phyloP scores from a whole-genome alignment of 139 green algal species.

The Deuterostichococcus epilithicus region DNA sequence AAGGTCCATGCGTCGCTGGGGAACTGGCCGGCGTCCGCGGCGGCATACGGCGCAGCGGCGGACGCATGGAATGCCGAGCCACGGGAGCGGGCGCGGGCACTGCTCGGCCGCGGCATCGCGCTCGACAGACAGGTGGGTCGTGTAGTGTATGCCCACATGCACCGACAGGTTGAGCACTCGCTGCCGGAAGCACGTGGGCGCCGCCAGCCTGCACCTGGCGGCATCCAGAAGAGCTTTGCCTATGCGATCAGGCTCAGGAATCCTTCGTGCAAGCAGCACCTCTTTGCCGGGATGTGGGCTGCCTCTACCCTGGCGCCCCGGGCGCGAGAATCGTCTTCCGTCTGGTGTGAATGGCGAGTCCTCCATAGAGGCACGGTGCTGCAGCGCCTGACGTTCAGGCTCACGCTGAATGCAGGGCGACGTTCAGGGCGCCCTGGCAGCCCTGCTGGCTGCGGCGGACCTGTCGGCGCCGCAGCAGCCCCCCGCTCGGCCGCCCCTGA shows the following conservation, averaged over 20 bases:
- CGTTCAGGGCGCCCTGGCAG: conserved; percentile 25
- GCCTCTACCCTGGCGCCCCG: conserved; percentile 7
- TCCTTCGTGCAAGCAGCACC: neutral
- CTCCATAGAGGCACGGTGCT: conserved; percentile 19
- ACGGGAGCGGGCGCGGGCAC: neutral
- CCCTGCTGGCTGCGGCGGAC: conserved; percentile 14
- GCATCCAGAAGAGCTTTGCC: neutral
- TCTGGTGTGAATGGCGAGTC: conserved; percentile 21
- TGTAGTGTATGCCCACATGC: neutral
- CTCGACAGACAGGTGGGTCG: neutral
- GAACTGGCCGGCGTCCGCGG: conserved; percentile 29
- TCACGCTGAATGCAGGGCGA: conserved; percentile 13
- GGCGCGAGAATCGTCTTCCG: conserved; percentile 4
- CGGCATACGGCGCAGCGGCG: conserved; percentile 24
- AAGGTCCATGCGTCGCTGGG: conserved; percentile 17
- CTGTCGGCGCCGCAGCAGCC: neutral
- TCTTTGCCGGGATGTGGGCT: neutral
- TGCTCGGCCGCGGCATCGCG: neutral
- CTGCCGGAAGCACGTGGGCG: neutral
- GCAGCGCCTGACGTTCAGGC: neutral
- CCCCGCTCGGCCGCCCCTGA: too few species aligned
- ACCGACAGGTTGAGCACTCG: too few species aligned
- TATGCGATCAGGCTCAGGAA: neutral
- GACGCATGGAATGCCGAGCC: neutral
- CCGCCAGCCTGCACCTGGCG: neutral